Evolutionary conservation across 108 stramenopile species (phyloP), one percentile per base, ranked within the genome.

Genomic region (Cafeteria roenbergensis): DNA sequence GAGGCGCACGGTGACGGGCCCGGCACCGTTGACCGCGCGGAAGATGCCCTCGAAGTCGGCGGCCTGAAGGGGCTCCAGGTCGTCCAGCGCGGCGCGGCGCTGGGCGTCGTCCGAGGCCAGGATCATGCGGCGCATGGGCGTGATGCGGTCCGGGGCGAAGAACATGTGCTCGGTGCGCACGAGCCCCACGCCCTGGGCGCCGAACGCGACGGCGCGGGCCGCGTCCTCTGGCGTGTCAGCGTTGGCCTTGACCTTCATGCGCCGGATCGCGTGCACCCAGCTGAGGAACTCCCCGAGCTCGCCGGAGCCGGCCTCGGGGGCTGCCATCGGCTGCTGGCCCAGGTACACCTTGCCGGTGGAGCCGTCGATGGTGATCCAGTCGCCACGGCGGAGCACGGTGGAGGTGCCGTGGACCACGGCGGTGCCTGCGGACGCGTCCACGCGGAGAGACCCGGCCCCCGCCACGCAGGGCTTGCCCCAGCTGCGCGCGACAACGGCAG

Each of bases 401-500:
- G 75, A 79, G 37, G 80, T 74, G 17, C 63, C 71, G 35, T 71
- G 72, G 24, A 84, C 69, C n/a, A 69, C 81, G 62, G 88, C 66
- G 42, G 72, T 85, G 61, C 80, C 80, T 36, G 61, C 63, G 36
- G 65, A 61, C 51, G 79, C 77, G 66, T 83, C 74, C 42, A 90
- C 75, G 36, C 73, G 70, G 56, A 88, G 75, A 29, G 80, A 84
- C 38, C 75, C 77, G 72, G 82, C 83, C 30, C 89, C 89, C 57
- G 82, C 84, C 21, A 90, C 87, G 73, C 89, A 90, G 60, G 87
- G 87, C 74, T 88, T 88, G 51, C 89, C 89, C 89, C 87, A 87
- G 55, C 89, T 86, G 28, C 89, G 76, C 26, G 89, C 87, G 32
- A 90, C 89, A 36, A 90, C 89, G 12, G 89, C 89, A 27, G 87